Conservation (phyloP, 805 yeast genomes). For the Suhomyces tanzawaensis region DNA sequence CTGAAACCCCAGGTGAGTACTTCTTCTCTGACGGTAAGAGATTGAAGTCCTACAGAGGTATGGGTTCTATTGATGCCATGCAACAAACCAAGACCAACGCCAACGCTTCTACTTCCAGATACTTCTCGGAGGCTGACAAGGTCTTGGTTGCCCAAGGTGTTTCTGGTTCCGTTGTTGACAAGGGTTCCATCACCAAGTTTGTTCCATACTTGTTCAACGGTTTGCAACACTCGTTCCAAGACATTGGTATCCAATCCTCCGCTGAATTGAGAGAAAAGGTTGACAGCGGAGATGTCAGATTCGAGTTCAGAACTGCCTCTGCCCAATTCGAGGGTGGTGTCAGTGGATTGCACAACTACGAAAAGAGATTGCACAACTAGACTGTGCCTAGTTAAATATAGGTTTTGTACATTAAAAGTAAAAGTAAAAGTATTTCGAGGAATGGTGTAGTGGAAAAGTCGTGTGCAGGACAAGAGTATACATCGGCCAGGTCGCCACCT, state of each 20-base stretch:
- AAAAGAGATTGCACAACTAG: conserved; percentile 92
- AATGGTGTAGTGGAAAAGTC: too few relatives aligned
- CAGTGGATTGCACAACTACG: conserved; percentile 92
- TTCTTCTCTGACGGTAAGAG: conserved; percentile 98
- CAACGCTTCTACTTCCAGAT: conserved; percentile 97
- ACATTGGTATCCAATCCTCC: conserved; percentile 81
- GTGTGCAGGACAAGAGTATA: too few relatives aligned
- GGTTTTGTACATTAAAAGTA: neutral
- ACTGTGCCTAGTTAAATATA: too few relatives aligned
- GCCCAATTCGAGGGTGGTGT: conserved; percentile 99
- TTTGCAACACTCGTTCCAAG: conserved; percentile 98
- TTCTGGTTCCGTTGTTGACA: conserved; percentile 93
- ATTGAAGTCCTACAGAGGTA: conserved; percentile 96
- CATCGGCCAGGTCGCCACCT: too few relatives aligned
- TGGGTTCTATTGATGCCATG: conserved; percentile 99
- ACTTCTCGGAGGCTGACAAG: conserved; percentile 92
- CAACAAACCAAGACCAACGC: conserved; percentile 83
- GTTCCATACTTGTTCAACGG: conserved; percentile 93
- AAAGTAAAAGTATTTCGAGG: too few relatives aligned
- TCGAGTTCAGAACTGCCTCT: conserved; percentile 97
- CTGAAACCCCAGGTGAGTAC: conserved; percentile 98
- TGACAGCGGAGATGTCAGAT: conserved; percentile 71
- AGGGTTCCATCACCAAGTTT: conserved; percentile 92
- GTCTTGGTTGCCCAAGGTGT: conserved; percentile 99
- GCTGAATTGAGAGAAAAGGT: conserved; percentile 62